These are phyloP conservation scores for Leccinum olivaceopallidum DNA, from an alignment of 768 basidiomycete species.

Conservation along the genomic window DNA sequence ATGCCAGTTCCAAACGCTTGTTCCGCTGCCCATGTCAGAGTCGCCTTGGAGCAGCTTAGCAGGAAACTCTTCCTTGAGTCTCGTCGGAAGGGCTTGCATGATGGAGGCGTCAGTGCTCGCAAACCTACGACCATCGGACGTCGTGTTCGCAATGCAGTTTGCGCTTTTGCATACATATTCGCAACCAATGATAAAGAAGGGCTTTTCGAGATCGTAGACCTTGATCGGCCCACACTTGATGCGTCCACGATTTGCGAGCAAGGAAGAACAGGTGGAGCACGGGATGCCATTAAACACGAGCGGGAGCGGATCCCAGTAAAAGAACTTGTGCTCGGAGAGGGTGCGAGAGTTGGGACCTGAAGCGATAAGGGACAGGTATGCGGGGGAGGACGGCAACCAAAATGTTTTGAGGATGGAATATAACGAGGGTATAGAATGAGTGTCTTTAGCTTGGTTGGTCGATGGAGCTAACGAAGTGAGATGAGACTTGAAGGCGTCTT, in stretches of 20 bases:
- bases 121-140: constrained; percentile 60
- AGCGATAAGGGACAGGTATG: constrained; percentile 75
- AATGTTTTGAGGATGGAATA: constrained; percentile 82
- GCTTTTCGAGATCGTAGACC: constrained; percentile 75
- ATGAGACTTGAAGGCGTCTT: constrained; percentile 80
- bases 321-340: constrained; percentile 71
- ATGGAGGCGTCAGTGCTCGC: constrained; percentile 74
- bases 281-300: constrained; percentile 81
- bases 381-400: constrained; percentile 79
- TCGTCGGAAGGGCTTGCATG: constrained; percentile 64
- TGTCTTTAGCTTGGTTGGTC: constrained; percentile 40
- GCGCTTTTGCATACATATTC: constrained; percentile 67
- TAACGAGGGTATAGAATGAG: constrained; percentile 62
- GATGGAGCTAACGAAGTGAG: constrained; percentile 62
- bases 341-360: constrained; percentile 67
- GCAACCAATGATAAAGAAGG: constrained; percentile 85
- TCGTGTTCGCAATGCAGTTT: constrained; percentile 43
- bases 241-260: constrained; percentile 66
- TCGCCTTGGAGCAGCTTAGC: constrained; percentile 59
- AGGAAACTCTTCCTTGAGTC: constrained; percentile 74
- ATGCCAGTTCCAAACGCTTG: constrained; percentile 76
- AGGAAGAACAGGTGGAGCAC: constrained; percentile 63
- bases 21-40: constrained; percentile 55
- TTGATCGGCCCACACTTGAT: constrained; percentile 76
- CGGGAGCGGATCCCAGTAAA: constrained; percentile 88